A percentile compares a stretch with the other conserved stretches of the same genome.
phyloP scores from a whole-genome alignment of 148 eudicot genomes.

The Limonium bicolor region DNA sequence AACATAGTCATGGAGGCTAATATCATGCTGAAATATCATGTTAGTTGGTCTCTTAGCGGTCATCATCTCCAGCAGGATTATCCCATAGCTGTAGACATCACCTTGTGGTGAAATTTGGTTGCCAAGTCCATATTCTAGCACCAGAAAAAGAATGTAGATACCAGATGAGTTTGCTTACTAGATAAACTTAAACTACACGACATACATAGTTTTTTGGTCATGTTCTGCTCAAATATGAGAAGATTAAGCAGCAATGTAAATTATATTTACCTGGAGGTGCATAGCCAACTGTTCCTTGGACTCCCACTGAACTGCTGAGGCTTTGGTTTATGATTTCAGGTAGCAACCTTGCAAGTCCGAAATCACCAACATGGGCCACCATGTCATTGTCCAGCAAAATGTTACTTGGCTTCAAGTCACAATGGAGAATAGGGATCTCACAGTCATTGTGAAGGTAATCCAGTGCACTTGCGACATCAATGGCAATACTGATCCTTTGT shows the following conservation, averaged over 20 bases:
- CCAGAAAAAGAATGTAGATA: neutral
- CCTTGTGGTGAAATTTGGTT: neutral
- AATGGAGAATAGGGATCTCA: neutral
- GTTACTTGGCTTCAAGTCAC: conserved; percentile 5
- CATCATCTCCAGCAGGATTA: conserved; percentile 1
- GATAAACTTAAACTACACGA: too few species aligned
- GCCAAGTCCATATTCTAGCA: conserved; percentile 1
- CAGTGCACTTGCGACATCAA: conserved; percentile 1
- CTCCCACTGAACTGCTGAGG: neutral
- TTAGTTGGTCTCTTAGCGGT: neutral
- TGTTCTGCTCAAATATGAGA: neutral
- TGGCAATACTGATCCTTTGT: conserved; percentile 11
- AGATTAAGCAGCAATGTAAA: neutral
- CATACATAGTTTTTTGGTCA: too few species aligned
- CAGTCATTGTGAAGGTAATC: conserved; percentile 3
- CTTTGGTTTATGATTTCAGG: neutral
- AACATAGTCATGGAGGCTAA: conserved; percentile 1
- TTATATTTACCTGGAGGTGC: neutral
- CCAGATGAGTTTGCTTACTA: neutral
- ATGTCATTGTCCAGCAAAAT: neutral
- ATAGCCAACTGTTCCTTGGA: conserved; percentile 1
- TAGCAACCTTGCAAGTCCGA: conserved; percentile 5
- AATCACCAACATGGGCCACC: conserved; percentile 3
- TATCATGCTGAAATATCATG: neutral
- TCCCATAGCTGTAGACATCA: conserved; percentile 2